phyloP scores from a whole-genome alignment of 345 rosid genomes.

The Clausena lansium region DNA sequence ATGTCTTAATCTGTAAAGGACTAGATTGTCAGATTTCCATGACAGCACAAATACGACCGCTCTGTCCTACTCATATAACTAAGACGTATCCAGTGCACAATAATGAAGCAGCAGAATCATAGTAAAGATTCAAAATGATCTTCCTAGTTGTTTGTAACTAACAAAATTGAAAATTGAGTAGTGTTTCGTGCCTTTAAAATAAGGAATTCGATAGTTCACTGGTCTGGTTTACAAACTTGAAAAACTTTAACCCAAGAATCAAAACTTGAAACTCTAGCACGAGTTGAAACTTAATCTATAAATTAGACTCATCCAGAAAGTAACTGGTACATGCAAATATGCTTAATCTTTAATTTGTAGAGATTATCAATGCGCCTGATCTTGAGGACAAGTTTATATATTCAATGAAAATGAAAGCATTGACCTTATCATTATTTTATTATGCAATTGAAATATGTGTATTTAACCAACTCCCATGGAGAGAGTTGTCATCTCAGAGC shows the following conservation, averaged over 20 bases:
- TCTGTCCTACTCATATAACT: not conserved
- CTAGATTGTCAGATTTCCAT: not conserved
- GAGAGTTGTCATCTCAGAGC: not conserved
- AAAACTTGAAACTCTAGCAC: not conserved
- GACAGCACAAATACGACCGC: not conserved
- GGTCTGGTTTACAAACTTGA: not conserved
- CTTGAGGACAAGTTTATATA: not conserved
- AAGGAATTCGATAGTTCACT: not conserved
- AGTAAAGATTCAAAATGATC: not conserved
- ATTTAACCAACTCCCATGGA: not conserved
- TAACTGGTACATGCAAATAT: not conserved
- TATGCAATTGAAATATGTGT: not conserved
- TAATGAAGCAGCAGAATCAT: too few relatives aligned
- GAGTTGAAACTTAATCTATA: not conserved
- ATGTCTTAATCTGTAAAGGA: not conserved
- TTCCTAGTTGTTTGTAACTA: not conserved
- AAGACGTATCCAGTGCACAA: not conserved
- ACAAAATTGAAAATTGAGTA: not conserved
- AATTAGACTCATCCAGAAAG: not conserved
- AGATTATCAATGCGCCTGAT: not conserved
- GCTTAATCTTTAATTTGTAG: not conserved
- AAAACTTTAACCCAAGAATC: not conserved
- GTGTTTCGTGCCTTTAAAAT: not conserved
- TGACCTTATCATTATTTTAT: not conserved
- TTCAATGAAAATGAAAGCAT: not conserved